Evolutionary conservation across 2,329 filamentous ascomycete genomes (phyloP), one percentile per base, ranked within the genome.

Genomic region (Laburnicola sp.): DNA sequence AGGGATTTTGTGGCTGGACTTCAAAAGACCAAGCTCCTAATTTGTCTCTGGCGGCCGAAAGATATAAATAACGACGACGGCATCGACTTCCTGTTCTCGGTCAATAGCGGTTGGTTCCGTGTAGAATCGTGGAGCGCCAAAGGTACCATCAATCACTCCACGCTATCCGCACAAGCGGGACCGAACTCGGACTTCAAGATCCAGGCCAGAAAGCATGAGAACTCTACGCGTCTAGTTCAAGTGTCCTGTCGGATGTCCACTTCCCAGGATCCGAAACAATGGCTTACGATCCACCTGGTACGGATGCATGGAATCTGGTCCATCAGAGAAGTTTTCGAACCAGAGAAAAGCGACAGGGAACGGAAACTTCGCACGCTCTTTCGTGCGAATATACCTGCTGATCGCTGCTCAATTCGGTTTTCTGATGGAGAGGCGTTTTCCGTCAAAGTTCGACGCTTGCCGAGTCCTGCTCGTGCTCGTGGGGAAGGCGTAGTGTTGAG

Each of bases 381-480:
- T 22, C 30, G n/a, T 26, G 36, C 38, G 10, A 6, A 35, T 32
- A 25, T 34, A 26, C 31, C 35, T 44, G 16, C 34, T 34, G 50
- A 48, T 48, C 37, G 44, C 34, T 52, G 44, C 22, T 37, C 22
- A 6, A 3, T 52, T 32, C 21, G 28, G 9, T 26, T 52, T 25
- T 32, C 36, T 10, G 44, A 40, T 36, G 49, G 49, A 23, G 31
- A 37, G 22, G 37, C n/a, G 4, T 30, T 52, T 37, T 47, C 36
- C 7, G 44, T 52, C 1, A 27, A 21, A 28, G 36, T 52, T 39
- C 42, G 44, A 43, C 49, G 49, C 22, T 38, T 43, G 44, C 32
- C 47, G 37, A 9, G 28, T 30, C 4, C 21, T 30, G 7, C 30
- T 22, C 23, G 16, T 43, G 8, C 6, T 4, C 23, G 25, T 11